Evolutionary conservation across 441 rosid species (phyloP).

Genomic region (Corymbia citriodora): DNA sequence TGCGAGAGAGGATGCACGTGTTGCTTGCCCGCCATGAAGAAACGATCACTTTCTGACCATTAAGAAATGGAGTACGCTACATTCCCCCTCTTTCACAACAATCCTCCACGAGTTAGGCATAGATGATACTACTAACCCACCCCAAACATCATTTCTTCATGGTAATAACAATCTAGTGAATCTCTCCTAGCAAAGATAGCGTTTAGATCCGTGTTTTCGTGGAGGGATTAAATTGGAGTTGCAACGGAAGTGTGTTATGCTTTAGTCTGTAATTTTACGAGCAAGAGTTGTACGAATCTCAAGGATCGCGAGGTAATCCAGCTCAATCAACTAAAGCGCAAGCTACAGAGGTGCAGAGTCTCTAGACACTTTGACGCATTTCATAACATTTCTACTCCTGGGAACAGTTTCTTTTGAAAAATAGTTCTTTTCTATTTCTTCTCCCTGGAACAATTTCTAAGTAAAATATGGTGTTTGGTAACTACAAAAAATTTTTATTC

Average conservation of each 20-base stretch:
- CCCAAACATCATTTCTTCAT: neutral
- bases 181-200: neutral
- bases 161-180: neutral
- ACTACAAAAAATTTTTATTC: too few species aligned
- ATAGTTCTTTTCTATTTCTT: too few species aligned
- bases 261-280: neutral
- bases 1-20: neutral
- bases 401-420: too few species aligned
- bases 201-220: neutral
- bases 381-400: too few species aligned
- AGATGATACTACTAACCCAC: neutral
- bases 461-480: too few species aligned
- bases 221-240: neutral
- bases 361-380: neutral
- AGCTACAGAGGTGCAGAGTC: neutral
- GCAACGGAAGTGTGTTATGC: neutral
- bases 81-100: neutral
- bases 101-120: neutral
- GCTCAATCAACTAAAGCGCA: neutral
- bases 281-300: neutral
- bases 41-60: neutral
- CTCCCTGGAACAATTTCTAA: too few species aligned
- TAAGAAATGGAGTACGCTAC: neutral
- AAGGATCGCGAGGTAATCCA: neutral
- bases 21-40: neutral